Conservation (phyloP, 2,329 filamentous ascomycete species). For the Blastomyces percursus region DNA sequence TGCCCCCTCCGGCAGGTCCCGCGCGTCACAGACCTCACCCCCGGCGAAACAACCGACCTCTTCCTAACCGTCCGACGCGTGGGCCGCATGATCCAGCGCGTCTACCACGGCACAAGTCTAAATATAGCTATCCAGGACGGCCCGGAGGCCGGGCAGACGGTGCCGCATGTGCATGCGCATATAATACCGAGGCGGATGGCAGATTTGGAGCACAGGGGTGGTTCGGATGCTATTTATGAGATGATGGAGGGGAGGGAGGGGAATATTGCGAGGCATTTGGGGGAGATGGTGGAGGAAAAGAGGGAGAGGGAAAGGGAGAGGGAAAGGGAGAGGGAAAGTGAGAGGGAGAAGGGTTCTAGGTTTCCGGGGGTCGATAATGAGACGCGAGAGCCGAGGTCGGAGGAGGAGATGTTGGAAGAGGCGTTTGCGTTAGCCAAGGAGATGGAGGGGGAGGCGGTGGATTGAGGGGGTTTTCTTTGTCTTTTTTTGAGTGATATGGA, state of each 20-base stretch:
- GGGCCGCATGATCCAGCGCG: conserved; percentile 58
- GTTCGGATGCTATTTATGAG: conserved; percentile 67
- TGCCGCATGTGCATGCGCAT: conserved; percentile 87
- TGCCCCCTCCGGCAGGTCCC: conserved; percentile 60
- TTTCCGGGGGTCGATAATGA: conserved; percentile 64
- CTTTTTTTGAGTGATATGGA: not conserved
- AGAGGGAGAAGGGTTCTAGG: conserved; percentile 42
- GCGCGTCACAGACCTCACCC: conserved; percentile 63
- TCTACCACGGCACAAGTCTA: conserved; percentile 60
- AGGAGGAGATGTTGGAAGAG: conserved; percentile 70
- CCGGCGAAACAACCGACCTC: conserved; percentile 67
- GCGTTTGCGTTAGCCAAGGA: conserved; percentile 54
- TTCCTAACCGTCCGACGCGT: conserved; percentile 79
- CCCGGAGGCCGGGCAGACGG: conserved; percentile 78
- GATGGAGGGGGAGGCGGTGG: conserved; percentile 36
- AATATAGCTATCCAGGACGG: conserved; percentile 97
- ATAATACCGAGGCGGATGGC: conserved; percentile 62
- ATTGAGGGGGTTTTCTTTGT: conserved; percentile 14
- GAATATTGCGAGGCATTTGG: conserved; percentile 62
- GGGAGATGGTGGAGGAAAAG: conserved; percentile 44
- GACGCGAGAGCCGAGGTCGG: conserved; percentile 53
- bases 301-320: conserved; percentile 53
- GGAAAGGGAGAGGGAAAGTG: conserved; percentile 69
- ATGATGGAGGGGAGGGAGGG: conserved; percentile 75
- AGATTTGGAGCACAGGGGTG: conserved; percentile 47